phyloP scores from a whole-genome alignment of 345 rosid genomes.

The Psidium guajava region DNA sequence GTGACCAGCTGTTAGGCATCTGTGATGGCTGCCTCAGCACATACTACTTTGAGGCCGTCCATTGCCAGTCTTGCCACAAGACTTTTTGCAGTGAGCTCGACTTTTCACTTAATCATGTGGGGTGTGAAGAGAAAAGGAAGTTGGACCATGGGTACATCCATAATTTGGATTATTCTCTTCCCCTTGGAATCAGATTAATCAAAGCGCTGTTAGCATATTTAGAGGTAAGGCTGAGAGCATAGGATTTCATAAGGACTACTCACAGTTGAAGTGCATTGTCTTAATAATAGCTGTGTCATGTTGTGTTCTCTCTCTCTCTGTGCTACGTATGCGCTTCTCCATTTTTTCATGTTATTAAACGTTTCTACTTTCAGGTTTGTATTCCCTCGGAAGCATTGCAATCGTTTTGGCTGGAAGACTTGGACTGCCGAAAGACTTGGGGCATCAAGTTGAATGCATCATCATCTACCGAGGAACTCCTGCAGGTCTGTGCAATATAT shows the following conservation, averaged over 20 bases:
- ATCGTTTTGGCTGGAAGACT: slow-evolving; percentile 50
- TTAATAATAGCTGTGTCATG: neutral
- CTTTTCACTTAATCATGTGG: slow-evolving; percentile 25
- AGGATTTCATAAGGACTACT: neutral
- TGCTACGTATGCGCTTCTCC: neutral
- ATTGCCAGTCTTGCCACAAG: slow-evolving; percentile 65
- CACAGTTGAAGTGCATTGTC: neutral
- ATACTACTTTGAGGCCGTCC: slow-evolving; percentile 34
- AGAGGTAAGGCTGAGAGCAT: slow-evolving; percentile 41
- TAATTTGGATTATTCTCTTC: slow-evolving; percentile 36
- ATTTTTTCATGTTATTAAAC: neutral
- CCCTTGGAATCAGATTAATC: slow-evolving; percentile 64
- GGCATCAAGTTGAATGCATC: slow-evolving; percentile 43
- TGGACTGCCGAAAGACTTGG: slow-evolving; percentile 38
- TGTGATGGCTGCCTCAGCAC: slow-evolving; percentile 57
- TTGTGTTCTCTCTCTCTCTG: neutral
- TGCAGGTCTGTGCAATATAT: slow-evolving; percentile 46
- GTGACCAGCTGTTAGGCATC: slow-evolving; percentile 39
- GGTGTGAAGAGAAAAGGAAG: slow-evolving; percentile 34
- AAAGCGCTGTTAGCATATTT: slow-evolving; percentile 49
- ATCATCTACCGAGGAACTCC: slow-evolving; percentile 53
- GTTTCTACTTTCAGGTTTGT: slow-evolving; percentile 32
- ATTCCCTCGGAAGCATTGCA: slow-evolving; percentile 76
- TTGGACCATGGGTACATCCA: slow-evolving; percentile 11
- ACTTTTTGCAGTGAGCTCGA: slow-evolving; percentile 22